Conservation (phyloP, 1,284 basidiomycete species). For the Ustilago vetiveriae region DNA sequence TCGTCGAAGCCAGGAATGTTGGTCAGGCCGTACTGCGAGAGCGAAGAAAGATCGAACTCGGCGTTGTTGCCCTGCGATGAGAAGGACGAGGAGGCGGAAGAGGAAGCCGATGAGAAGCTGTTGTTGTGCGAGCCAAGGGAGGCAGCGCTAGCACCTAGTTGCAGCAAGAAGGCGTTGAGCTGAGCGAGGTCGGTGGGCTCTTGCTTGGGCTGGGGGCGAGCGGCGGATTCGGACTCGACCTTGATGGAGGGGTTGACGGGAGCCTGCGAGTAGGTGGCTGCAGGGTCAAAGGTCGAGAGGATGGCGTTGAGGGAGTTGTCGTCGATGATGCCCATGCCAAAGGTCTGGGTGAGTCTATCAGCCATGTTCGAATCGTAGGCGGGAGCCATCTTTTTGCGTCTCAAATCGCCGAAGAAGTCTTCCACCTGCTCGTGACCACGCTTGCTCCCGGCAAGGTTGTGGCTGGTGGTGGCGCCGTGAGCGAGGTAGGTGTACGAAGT, state of each 20-base stretch:
- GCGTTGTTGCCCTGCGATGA: conserved; percentile 32
- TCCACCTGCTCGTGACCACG: conserved; percentile 56
- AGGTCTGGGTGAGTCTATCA: conserved; percentile 58
- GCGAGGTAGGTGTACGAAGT: conserved; percentile 56
- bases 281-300: conserved; percentile 40
- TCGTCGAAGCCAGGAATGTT: conserved; percentile 62
- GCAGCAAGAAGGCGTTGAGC: conserved; percentile 64
- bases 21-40: conserved; percentile 52
- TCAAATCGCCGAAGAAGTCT: conserved; percentile 60
- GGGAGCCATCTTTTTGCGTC: conserved; percentile 58
- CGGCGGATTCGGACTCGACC: conserved; percentile 5
- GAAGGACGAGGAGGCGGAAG: conserved; percentile 34
- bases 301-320: conserved; percentile 53
- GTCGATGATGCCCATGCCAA: conserved; percentile 51
- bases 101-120: conserved; percentile 27
- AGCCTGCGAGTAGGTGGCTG: conserved; percentile 11
- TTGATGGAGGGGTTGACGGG: conserved; percentile 21
- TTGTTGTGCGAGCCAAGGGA: conserved; percentile 40
- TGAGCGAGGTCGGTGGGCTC: conserved; percentile 66
- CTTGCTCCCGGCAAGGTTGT: conserved; percentile 49
- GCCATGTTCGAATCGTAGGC: conserved; percentile 62
- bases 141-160: conserved; percentile 63
- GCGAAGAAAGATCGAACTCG: conserved; percentile 53
- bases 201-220: conserved; percentile 69
- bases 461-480: conserved; percentile 50